Conservation (phyloP, 495 filamentous ascomycete species). For the Massariosphaeria phaeospora region DNA sequence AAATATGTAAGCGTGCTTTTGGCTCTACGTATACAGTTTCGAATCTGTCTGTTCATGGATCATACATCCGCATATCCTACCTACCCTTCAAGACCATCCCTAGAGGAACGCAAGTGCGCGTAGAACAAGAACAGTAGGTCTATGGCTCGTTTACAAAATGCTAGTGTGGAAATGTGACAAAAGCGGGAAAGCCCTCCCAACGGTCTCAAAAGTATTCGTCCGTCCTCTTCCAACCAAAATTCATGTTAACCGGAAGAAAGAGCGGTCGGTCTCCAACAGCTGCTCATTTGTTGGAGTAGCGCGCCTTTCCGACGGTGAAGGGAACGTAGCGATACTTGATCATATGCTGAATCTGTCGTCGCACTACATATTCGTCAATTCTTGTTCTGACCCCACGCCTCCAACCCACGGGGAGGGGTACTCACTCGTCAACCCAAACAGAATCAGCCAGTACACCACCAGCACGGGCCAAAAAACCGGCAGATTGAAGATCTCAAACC, state of each 20-base stretch:
- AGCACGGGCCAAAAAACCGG: conserved; percentile 98
- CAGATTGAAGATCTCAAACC: conserved; percentile 90
- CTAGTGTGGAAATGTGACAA: neutral
- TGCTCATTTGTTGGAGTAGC: conserved; percentile 50
- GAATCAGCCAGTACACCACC: conserved; percentile 96
- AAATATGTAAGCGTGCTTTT: neutral
- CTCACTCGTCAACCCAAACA: conserved; percentile 91
- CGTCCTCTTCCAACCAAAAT: neutral
- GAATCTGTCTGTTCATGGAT: neutral
- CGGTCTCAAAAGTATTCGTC: neutral
- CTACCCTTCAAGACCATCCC: neutral
- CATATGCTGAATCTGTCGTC: conserved; percentile 99
- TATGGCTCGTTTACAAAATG: conserved; percentile 2
- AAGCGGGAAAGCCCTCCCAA: too few species aligned
- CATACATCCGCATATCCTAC: neutral
- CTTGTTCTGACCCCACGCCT: neutral
- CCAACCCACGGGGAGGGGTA: conserved; percentile 13
- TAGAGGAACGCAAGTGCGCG: neutral
- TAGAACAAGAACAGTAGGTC: neutral
- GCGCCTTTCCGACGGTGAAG: conserved; percentile 87
- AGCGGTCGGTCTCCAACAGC: neutral
- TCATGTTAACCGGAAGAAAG: neutral
- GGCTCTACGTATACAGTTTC: neutral
- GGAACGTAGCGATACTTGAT: conserved; percentile 99
- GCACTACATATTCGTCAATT: conserved; percentile 55